A percentile compares a stretch with the other conserved stretches of the same genome.
These are phyloP conservation scores for Eucalyptus rudis DNA, from an alignment of 345 rosid genomes.

Conservation along the genomic window DNA sequence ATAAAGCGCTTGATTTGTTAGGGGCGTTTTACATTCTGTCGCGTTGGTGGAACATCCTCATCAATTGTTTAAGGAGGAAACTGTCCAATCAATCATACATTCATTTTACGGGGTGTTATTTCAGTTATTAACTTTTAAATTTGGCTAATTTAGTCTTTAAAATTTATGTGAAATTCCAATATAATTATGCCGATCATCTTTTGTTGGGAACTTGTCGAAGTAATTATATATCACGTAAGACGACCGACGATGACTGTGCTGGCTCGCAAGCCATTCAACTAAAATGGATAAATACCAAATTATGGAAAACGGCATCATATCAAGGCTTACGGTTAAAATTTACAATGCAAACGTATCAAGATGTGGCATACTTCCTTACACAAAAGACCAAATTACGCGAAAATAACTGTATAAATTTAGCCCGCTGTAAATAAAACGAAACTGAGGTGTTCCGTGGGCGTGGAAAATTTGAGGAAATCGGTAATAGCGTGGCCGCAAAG, in stretches of 20 bases:
- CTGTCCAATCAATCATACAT: accelerated
- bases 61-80: background rate
- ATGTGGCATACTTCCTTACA: background rate
- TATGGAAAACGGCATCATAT: background rate
- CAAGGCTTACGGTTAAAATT: background rate
- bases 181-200: accelerated
- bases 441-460: background rate
- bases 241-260: accelerated
- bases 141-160: accelerated
- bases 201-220: accelerated
- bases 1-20: background rate
- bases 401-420: background rate
- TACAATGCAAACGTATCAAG: background rate
- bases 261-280: accelerated
- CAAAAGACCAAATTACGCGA: background rate
- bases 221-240: accelerated
- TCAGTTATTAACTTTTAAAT: accelerated
- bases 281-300: background rate
- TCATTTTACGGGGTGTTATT: accelerated
- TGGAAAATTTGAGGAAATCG: background rate
- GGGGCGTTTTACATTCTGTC: accelerated
- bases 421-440: background rate
- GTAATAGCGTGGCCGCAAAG: background rate
- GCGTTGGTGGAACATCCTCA: background rate
- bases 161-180: background rate